These are phyloP conservation scores for Aspergillus eucalypticola DNA, from an alignment of 2,329 filamentous ascomycete genomes.

Conservation along the genomic window DNA sequence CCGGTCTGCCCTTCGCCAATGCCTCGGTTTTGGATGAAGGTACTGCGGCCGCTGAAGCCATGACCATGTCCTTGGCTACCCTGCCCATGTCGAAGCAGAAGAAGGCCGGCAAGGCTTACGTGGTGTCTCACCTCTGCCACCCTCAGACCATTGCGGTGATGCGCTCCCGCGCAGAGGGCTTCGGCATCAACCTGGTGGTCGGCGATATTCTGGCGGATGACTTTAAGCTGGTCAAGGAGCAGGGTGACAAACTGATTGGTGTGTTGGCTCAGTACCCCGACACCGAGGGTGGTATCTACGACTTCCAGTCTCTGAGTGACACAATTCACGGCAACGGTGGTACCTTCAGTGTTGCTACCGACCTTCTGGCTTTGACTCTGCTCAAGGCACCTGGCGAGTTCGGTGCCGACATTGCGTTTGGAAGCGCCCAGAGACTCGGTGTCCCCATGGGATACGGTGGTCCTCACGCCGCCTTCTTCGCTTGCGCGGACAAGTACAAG, in stretches of 20 bases:
- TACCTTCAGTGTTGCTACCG: conserved; percentile 83
- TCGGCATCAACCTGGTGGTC: conserved; percentile 76
- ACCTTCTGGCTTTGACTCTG: conserved; percentile 81
- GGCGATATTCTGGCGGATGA: conserved; percentile 69
- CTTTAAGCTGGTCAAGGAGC: conserved; percentile 65
- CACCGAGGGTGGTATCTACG: conserved; percentile 75
- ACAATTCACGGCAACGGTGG: conserved; percentile 74
- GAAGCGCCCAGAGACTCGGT: conserved; percentile 86
- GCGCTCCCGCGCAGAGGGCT: conserved; percentile 82
- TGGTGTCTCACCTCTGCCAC: conserved; percentile 80
- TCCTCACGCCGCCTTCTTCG: conserved; percentile 96
- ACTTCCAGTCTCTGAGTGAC: conserved; percentile 73
- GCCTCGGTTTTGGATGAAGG: conserved; percentile 88
- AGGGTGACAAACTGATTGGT: conserved; percentile 81
- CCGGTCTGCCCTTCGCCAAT: conserved; percentile 83
- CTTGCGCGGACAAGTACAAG: conserved; percentile 87
- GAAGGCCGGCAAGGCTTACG: conserved; percentile 73
- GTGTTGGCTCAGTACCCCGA: conserved; percentile 95
- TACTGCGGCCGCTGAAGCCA: conserved; percentile 90
- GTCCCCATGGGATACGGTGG: conserved; percentile 90
- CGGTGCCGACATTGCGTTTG: conserved; percentile 92
- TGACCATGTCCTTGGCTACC: conserved; percentile 85
- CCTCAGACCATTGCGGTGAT: conserved; percentile 84
- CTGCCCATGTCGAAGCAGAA: conserved; percentile 72
- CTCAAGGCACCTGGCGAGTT: conserved; percentile 90